Evolutionary conservation across 805 yeast species (phyloP).

Genomic region (Candida maltosa): DNA sequence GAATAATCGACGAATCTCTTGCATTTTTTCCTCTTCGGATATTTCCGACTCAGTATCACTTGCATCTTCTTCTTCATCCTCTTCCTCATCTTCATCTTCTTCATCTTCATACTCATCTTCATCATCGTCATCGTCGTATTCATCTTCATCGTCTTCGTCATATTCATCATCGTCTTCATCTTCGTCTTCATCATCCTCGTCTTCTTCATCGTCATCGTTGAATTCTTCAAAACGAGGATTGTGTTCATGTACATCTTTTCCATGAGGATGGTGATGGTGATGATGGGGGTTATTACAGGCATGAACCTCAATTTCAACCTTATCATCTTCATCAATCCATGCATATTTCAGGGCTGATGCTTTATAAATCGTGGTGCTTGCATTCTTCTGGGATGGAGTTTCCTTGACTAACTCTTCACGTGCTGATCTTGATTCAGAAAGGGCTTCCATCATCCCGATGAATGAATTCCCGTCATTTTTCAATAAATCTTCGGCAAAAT

Average conservation of each 20-base stretch:
- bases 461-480: constrained; percentile 76
- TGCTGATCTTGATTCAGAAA: constrained; percentile 50
- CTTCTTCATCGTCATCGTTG: constrained; percentile 20
- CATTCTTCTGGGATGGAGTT: constrained; percentile 4
- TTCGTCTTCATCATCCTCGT: constrained; percentile 17
- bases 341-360: constrained; percentile 7
- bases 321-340: constrained; percentile 21
- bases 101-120: constrained; percentile 32
- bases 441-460: constrained; percentile 73
- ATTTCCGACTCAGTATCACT: constrained; percentile 34
- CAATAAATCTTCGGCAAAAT: constrained; percentile 73
- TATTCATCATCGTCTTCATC: constrained; percentile 26
- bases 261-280: constrained; percentile 2
- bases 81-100: constrained; percentile 38
- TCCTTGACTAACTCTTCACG: constrained; percentile 23
- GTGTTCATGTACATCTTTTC: constrained; percentile 3
- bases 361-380: constrained; percentile 4
- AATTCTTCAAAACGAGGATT: constrained; percentile 11
- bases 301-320: too few species aligned
- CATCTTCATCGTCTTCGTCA: constrained; percentile 24
- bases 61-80: constrained; percentile 39
- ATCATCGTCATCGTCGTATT: constrained; percentile 22
- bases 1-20: constrained; percentile 76
- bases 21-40: constrained; percentile 59
- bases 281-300: not conserved